Conservation (phyloP, 1,284 basidiomycete species). For the Rhodotorula sp. region DNA sequence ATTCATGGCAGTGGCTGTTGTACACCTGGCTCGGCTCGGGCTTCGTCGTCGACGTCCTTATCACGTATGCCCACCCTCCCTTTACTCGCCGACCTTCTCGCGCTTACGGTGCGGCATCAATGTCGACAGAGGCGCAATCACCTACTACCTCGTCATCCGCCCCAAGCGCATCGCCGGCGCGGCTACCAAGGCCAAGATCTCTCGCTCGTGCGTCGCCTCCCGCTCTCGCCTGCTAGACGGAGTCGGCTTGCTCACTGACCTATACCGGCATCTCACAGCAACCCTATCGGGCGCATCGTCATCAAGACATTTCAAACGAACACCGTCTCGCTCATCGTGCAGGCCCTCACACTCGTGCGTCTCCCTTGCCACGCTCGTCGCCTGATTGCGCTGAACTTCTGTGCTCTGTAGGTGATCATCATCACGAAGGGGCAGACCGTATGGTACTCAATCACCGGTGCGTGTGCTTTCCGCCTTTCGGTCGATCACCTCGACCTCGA, state of each 20-base stretch:
- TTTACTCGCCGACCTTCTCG: too few species aligned
- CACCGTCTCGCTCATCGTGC: neutral
- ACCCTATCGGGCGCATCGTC: neutral
- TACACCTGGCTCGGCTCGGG: neutral
- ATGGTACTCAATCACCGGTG: neutral
- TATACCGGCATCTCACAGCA: neutral
- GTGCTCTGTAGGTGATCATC: neutral
- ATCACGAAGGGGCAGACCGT: neutral
- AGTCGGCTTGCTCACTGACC: too few species aligned
- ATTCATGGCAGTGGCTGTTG: neutral
- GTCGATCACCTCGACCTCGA: too few species aligned
- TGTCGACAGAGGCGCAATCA: neutral
- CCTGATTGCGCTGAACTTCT: neutral
- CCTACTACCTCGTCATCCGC: neutral
- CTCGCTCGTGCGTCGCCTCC: neutral
- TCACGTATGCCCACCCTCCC: neutral
- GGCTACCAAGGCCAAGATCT: neutral
- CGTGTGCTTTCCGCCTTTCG: too few species aligned
- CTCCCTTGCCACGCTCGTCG: neutral
- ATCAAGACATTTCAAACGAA: conserved; percentile 1
- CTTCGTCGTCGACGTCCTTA: neutral
- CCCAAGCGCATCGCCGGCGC: neutral
- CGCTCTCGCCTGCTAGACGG: too few species aligned
- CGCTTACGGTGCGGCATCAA: too few species aligned
- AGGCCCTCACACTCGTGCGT: neutral